Evolutionary conservation across 768 basidiomycete species (phyloP).

Genomic region (Xerocomellus dryophilus): DNA sequence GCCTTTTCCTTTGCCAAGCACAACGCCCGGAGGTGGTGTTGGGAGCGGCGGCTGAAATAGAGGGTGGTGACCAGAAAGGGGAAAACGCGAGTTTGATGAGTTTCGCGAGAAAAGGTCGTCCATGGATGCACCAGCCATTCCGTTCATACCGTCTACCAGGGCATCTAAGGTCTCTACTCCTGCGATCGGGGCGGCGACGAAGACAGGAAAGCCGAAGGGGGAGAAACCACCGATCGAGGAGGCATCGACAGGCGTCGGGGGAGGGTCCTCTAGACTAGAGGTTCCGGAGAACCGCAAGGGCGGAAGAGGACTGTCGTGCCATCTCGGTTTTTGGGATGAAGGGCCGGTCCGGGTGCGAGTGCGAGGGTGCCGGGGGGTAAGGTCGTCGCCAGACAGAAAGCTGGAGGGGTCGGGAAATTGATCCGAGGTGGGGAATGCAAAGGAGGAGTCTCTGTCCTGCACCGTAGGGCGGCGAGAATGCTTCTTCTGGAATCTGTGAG

Average conservation of each 20-base stretch:
- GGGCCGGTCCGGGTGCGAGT: constrained; percentile 59
- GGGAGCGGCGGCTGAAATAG: constrained; percentile 82
- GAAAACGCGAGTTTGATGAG: constrained; percentile 49
- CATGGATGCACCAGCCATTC: constrained; percentile 67
- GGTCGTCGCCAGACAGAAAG: constrained; percentile 24
- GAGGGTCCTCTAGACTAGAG: constrained; percentile 71
- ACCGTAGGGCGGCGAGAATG: constrained; percentile 26
- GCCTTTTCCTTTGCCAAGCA: constrained; percentile 52
- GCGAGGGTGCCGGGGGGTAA: constrained; percentile 42
- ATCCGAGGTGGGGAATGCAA: constrained; percentile 29
- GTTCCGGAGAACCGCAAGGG: constrained; percentile 64
- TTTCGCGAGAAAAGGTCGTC: constrained; percentile 51
- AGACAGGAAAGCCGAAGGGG: constrained; percentile 53
- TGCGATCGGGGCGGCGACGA: constrained; percentile 72
- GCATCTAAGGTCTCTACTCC: constrained; percentile 89
- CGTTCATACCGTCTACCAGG: constrained; percentile 87
- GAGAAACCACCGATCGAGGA: constrained; percentile 16
- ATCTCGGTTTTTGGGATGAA: constrained; percentile 39
- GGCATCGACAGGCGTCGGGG: constrained; percentile 62
- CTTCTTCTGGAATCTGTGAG: constrained; percentile 15
- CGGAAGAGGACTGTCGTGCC: constrained; percentile 47
- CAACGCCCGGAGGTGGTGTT: constrained; percentile 75
- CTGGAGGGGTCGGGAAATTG: constrained; percentile 25
- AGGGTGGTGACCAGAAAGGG: constrained; percentile 63
- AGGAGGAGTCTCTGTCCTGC: constrained; percentile 26